phyloP scores from a whole-genome alignment of 2,329 filamentous ascomycete species.

The Setomelanomma holmii region DNA sequence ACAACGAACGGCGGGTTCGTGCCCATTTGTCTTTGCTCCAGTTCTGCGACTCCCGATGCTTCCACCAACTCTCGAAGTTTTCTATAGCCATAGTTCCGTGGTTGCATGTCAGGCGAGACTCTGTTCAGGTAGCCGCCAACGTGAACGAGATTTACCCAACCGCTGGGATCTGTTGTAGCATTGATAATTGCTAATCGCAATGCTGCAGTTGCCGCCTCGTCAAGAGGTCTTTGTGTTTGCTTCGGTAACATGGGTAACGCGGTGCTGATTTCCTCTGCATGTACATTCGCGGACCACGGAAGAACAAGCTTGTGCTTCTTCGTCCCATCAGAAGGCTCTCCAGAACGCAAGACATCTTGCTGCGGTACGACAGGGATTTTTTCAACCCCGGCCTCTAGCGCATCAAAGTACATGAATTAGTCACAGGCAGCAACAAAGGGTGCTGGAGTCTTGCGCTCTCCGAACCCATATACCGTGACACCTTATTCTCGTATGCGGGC shows the following conservation, averaged over 20 bases:
- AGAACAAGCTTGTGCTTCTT: no score
- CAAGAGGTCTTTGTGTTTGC: no score
- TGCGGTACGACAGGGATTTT: slow-evolving; percentile 19
- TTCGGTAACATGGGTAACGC: no score
- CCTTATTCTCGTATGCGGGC: slow-evolving; percentile 46
- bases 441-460: slow-evolving; percentile 34
- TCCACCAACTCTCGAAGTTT: slow-evolving; percentile 18
- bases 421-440: slow-evolving; percentile 39
- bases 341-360: no score
- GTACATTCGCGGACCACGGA: no score
- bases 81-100: slow-evolving; percentile 36
- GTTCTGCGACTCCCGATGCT: slow-evolving; percentile 19
- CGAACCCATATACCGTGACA: slow-evolving; percentile 44
- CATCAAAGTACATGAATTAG: slow-evolving; percentile 40
- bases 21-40: slow-evolving; percentile 11
- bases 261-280: no score
- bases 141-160: slow-evolving; percentile 33
- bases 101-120: slow-evolving; percentile 31
- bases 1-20: slow-evolving; percentile 13
- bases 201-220: no score
- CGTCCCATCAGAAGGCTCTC: no score
- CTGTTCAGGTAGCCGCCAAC: slow-evolving; percentile 28
- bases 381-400: slow-evolving; percentile 16
- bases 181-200: no score
- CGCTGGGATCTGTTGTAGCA: slow-evolving; percentile 32